Evolutionary conservation across 1,284 basidiomycete genomes (phyloP).

Genomic region (Grifola frondosa): DNA sequence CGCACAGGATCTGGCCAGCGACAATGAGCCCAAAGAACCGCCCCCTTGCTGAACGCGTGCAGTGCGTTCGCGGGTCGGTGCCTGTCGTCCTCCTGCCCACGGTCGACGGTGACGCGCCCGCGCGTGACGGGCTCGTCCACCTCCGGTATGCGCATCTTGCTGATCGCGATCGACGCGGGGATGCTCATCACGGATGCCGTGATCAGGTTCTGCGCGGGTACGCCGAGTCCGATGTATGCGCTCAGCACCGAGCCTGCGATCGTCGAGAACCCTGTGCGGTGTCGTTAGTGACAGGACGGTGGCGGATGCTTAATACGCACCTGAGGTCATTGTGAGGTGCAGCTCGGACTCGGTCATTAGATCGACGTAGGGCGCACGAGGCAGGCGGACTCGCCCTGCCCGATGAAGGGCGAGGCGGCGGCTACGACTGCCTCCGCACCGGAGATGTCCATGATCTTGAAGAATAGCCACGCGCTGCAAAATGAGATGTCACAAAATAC

Average conservation of each 20-base stretch:
- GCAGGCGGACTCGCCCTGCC: slow-evolving; percentile 86
- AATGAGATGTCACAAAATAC: slow-evolving; percentile 4
- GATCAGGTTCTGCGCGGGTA: slow-evolving; percentile 80
- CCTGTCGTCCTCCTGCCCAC: slow-evolving; percentile 59
- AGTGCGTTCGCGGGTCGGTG: slow-evolving; percentile 70
- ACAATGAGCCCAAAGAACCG: slow-evolving; percentile 83
- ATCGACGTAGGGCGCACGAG: slow-evolving; percentile 84
- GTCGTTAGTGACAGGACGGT: not conserved
- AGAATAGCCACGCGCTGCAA: slow-evolving; percentile 85
- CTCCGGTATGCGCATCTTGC: slow-evolving; percentile 85
- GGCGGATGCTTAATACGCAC: slow-evolving; percentile 35
- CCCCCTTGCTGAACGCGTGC: slow-evolving; percentile 88
- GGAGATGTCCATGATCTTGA: slow-evolving; percentile 83
- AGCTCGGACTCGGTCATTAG: slow-evolving; percentile 88
- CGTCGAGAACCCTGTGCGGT: slow-evolving; percentile 68
- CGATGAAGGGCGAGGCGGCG: slow-evolving; percentile 88
- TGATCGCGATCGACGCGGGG: slow-evolving; percentile 89
- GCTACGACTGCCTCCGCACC: slow-evolving; percentile 93
- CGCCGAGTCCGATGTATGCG: slow-evolving; percentile 83
- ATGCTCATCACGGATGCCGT: slow-evolving; percentile 95
- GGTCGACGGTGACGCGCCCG: slow-evolving; percentile 76
- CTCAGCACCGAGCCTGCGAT: slow-evolving; percentile 88
- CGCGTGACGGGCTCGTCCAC: slow-evolving; percentile 83
- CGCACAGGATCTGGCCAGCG: slow-evolving; percentile 81
- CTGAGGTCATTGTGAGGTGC: slow-evolving; percentile 88